phyloP scores from a whole-genome alignment of 257 asterid species.

The Gynochthodes officinalis region DNA sequence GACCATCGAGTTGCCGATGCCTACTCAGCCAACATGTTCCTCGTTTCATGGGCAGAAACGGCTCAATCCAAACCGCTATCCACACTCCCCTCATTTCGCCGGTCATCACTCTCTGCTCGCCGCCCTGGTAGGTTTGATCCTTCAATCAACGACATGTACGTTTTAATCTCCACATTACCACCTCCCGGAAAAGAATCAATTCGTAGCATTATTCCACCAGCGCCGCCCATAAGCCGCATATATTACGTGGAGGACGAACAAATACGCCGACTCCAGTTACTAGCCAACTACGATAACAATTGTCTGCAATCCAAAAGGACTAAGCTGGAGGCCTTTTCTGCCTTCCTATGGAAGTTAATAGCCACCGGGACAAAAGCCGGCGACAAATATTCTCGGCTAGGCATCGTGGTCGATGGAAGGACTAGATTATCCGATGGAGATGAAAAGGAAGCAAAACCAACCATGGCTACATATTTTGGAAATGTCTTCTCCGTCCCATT shows the following conservation, averaged over 20 bases:
- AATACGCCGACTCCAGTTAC: constrained; percentile 36
- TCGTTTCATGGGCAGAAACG: constrained; percentile 62
- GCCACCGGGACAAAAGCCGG: constrained; percentile 18
- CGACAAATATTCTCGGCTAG: constrained; percentile 33
- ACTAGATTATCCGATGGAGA: constrained; percentile 33
- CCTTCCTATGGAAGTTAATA: constrained; percentile 62
- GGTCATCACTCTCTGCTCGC: constrained; percentile 53
- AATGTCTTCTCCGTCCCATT: constrained; percentile 63
- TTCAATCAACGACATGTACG: constrained; percentile 37
- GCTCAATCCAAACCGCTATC: constrained; percentile 39
- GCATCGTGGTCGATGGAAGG: constrained; percentile 75
- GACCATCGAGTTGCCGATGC: constrained; percentile 77
- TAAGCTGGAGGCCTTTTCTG: constrained; percentile 59
- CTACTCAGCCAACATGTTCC: constrained; percentile 70
- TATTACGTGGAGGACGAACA: constrained; percentile 44
- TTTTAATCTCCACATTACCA: constrained; percentile 25
- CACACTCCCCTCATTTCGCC: constrained; percentile 54
- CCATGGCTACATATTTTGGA: constrained; percentile 43
- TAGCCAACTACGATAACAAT: constrained; percentile 35
- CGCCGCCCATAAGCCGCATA: constrained; percentile 47
- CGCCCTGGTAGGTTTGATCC: constrained; percentile 35
- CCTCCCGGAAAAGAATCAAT: constrained; percentile 9
- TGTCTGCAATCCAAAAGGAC: constrained; percentile 16
- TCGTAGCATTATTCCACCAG: constrained; percentile 6
- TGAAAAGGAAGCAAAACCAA: background rate